phyloP scores from a whole-genome alignment of 2,329 filamentous ascomycete genomes.

The Capronia americana region DNA sequence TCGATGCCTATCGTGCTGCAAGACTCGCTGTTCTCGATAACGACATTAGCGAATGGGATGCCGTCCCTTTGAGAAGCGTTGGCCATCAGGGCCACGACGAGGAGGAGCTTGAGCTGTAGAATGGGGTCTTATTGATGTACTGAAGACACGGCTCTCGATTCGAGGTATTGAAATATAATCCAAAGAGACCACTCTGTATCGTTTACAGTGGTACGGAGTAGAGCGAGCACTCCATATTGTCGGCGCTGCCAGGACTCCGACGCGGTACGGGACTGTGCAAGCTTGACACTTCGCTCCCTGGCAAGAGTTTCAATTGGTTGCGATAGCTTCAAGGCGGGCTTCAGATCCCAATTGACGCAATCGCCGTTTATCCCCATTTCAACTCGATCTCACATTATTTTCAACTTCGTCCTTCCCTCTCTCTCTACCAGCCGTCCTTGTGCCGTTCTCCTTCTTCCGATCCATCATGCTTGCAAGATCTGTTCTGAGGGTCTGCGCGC shows the following conservation, averaged over 20 bases:
- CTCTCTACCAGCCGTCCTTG: neutral
- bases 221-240: neutral
- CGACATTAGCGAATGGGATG: slow-evolving; percentile 33
- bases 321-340: neutral
- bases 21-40: slow-evolving; percentile 29
- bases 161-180: neutral
- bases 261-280: neutral
- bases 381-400: slow-evolving; percentile 5
- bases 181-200: neutral
- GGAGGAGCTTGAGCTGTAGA: slow-evolving; percentile 32
- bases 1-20: slow-evolving; percentile 35
- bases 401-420: slow-evolving; percentile 11
- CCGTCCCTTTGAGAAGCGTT: slow-evolving; percentile 32
- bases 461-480: slow-evolving; percentile 71
- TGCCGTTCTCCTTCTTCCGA: neutral
- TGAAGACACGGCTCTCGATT: neutral
- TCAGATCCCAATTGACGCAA: slow-evolving; percentile 27
- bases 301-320: slow-evolving; percentile 4
- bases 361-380: slow-evolving; percentile 18
- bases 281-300: neutral
- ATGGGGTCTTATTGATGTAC: neutral
- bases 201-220: neutral
- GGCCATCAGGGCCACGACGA: slow-evolving; percentile 32
- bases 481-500: slow-evolving; percentile 68
- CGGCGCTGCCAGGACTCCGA: slow-evolving; percentile 9